Conservation (phyloP, 805 yeast species). For the Nakazawaea sp. region DNA sequence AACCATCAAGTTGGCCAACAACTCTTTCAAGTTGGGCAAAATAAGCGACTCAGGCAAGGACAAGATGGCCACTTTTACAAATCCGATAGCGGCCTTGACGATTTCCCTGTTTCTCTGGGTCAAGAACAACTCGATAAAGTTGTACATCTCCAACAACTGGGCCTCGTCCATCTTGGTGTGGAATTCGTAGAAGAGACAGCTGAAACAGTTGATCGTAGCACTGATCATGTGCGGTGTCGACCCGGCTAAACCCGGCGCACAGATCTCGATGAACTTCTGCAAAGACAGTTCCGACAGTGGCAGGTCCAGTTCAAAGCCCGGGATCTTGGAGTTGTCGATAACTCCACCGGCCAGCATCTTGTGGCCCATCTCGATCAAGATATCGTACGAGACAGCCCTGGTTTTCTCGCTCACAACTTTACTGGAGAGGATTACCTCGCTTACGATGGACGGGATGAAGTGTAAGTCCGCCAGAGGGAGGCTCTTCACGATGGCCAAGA, state of each 20-base stretch:
- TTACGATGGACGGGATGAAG: slow-evolving; percentile 74
- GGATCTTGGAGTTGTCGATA: slow-evolving; percentile 55
- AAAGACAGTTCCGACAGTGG: slow-evolving; percentile 54
- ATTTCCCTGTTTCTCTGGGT: slow-evolving; percentile 90
- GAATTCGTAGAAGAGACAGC: slow-evolving; percentile 84
- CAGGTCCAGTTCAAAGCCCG: slow-evolving; percentile 64
- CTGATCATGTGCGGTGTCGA: slow-evolving; percentile 93
- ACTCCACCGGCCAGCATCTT: slow-evolving; percentile 66
- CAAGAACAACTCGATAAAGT: slow-evolving; percentile 83
- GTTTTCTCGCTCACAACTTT: slow-evolving; percentile 92
- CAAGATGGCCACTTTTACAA: slow-evolving; percentile 82
- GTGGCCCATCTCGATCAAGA: slow-evolving; percentile 74
- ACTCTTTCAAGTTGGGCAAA: slow-evolving; percentile 53
- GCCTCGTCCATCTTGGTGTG: slow-evolving; percentile 54
- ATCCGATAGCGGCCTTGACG: slow-evolving; percentile 90
- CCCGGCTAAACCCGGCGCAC: slow-evolving; percentile 94
- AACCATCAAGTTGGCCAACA: slow-evolving; percentile 68
- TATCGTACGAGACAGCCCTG: slow-evolving; percentile 70
- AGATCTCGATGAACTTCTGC: slow-evolving; percentile 84
- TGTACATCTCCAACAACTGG: slow-evolving; percentile 64
- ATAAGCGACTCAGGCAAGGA: slow-evolving; percentile 76
- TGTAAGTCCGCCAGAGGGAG: slow-evolving; percentile 61
- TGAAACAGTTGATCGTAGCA: slow-evolving; percentile 88
- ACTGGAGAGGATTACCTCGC: slow-evolving; percentile 86
- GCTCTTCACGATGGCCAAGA: slow-evolving; percentile 50